Evolutionary conservation across 2,329 filamentous ascomycete species (phyloP).

Genomic region (Fusarium decemcellulare): DNA sequence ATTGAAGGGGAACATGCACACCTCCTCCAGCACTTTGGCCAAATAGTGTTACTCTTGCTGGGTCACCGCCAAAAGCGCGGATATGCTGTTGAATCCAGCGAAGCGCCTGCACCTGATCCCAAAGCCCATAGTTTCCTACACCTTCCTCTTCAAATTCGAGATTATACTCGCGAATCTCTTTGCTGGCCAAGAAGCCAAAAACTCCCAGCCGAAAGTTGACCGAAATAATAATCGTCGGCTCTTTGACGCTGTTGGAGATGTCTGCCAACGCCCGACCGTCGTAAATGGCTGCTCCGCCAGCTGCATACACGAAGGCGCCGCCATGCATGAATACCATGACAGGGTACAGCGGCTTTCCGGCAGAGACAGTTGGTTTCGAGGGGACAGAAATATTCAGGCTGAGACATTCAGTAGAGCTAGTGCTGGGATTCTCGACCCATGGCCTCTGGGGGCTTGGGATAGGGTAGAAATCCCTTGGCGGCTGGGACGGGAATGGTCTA

Average conservation of each 20-base stretch:
- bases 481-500: constrained; percentile 17
- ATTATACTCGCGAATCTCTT: constrained; percentile 19
- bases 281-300: constrained; percentile 16
- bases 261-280: constrained; percentile 17
- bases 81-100: constrained; percentile 22
- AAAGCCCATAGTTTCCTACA: constrained; percentile 20
- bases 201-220: constrained; percentile 24
- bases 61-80: constrained; percentile 17
- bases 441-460: constrained; percentile 13
- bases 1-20: neutral
- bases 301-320: constrained; percentile 24
- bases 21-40: neutral
- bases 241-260: neutral
- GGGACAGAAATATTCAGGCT: neutral
- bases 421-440: constrained; percentile 10
- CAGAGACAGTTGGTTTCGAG: neutral
- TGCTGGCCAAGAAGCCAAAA: constrained; percentile 26
- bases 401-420: constrained; percentile 1
- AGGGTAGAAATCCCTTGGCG: constrained; percentile 27
- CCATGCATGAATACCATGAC: constrained; percentile 33
- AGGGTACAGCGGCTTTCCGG: neutral
- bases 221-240: constrained; percentile 14
- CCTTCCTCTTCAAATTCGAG: constrained; percentile 12
- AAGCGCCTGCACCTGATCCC: constrained; percentile 26
- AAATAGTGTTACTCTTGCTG: neutral